Conservation (phyloP, 331 rosid species). For the Rhamnella rubrinervis region DNA sequence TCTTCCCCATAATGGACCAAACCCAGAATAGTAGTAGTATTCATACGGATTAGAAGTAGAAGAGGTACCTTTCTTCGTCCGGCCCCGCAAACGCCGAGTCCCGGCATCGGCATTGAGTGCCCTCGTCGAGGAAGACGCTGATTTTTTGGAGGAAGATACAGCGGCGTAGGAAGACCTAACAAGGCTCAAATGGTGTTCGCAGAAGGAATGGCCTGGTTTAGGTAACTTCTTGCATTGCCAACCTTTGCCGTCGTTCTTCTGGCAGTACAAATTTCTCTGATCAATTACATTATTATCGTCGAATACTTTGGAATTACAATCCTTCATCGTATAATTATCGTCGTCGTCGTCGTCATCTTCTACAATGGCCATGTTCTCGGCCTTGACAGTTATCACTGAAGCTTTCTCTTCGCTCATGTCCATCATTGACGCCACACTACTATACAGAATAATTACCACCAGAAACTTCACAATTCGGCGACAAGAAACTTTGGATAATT, state of each 20-base stretch:
- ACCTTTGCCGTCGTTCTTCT: slow-evolving; percentile 37
- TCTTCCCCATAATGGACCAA: slow-evolving; percentile 67
- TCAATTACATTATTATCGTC: no score
- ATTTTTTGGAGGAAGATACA: no score
- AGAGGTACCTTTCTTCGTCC: slow-evolving; percentile 34
- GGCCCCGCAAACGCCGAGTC: not conserved
- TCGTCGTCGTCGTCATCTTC: slow-evolving; percentile 1
- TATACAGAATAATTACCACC: not conserved
- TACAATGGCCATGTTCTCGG: slow-evolving; percentile 9
- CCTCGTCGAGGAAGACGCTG: no score
- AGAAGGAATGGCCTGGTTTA: slow-evolving; percentile 37
- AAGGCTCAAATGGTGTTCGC: slow-evolving; percentile 37
- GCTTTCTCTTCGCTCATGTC: slow-evolving; percentile 21
- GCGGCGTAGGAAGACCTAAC: slow-evolving; percentile 26
- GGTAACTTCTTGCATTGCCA: slow-evolving; percentile 50
- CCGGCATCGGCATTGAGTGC: no score
- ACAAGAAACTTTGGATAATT: not conserved
- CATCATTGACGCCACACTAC: slow-evolving; percentile 68
- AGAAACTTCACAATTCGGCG: no score
- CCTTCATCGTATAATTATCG: not conserved
- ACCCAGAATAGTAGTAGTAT: slow-evolving; percentile 82
- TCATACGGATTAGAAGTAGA: slow-evolving; percentile 52
- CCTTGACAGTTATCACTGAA: not conserved
- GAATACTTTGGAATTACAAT: no score
- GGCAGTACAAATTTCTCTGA: slow-evolving; percentile 16